Evolutionary conservation across 768 basidiomycete species (phyloP).

Genomic region (Tricholoma furcatifolium): DNA sequence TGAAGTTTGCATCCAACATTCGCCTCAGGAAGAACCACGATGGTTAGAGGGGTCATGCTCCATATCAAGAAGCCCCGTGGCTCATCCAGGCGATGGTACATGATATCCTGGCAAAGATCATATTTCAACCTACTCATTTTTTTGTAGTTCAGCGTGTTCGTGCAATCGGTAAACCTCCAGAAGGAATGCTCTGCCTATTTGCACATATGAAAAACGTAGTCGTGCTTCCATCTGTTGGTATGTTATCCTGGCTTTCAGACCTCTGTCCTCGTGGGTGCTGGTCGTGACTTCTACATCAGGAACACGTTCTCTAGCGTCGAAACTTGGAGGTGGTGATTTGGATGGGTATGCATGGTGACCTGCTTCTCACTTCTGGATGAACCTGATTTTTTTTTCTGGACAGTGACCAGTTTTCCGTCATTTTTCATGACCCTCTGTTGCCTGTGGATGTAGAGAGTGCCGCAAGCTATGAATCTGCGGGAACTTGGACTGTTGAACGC

Average conservation of each 20-base stretch:
- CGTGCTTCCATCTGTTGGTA: conserved; percentile 65
- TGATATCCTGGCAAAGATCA: not conserved
- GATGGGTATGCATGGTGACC: conserved; percentile 53
- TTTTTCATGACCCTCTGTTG: conserved; percentile 52
- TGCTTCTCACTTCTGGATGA: not conserved
- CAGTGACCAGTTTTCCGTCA: conserved; percentile 69
- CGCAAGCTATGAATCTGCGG: conserved; percentile 46
- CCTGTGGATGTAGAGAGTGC: conserved; percentile 50
- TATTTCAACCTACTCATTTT: conserved; percentile 2
- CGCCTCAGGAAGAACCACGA: conserved; percentile 43
- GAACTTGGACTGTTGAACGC: conserved; percentile 38
- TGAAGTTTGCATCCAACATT: conserved; percentile 59
- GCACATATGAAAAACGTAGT: conserved; percentile 65
- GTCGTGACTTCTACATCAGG: conserved; percentile 34
- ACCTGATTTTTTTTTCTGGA: conserved; percentile 2
- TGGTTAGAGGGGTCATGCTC: conserved; percentile 62
- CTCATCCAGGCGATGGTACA: conserved; percentile 74
- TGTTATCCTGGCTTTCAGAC: conserved; percentile 9
- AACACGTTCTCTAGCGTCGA: conserved; percentile 61
- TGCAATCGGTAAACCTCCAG: conserved; percentile 71
- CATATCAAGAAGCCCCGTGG: conserved; percentile 71
- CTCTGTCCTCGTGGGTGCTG: not conserved
- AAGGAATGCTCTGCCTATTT: conserved; percentile 54
- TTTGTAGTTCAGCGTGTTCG: conserved; percentile 61
- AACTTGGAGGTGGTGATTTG: conserved; percentile 75